Evolutionary conservation across 2,329 filamentous ascomycete genomes (phyloP), one percentile per base, ranked within the genome.

Genomic region (Colletotrichum cereale): DNA sequence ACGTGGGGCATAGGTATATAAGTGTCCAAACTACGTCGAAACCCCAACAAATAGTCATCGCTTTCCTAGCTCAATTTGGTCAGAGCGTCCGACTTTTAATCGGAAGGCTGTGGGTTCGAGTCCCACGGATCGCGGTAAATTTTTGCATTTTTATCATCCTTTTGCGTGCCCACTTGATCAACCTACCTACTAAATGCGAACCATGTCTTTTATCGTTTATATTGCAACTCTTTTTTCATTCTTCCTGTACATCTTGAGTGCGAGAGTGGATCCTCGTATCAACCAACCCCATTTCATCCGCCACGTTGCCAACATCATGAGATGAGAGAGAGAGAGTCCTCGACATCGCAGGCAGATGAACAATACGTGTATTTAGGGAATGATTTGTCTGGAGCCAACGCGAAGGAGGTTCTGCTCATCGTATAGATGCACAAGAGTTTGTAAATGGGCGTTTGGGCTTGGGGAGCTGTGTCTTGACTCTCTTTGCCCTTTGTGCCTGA

Each of bases 71-170:
- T 70, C 70, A 73, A 73, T 62, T 73, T 67, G 71, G 71, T 71
- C 63, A 71, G 71, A 66, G 71, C 71, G 63, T 73, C 63, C 62
- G 71, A 73, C 70, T 73, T 73, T 73, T 73, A 73, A 73, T 73
- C 70, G 61, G 62, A 73, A 70, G 70, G 70, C 67, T 73, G 67
- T 60, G 70, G 58, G 70, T 73, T 73, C 70, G 70, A 73, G 60
- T 62, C 61, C 63, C 70, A 61, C 70, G 63, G 61, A 70, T 73
- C 66, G 62, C 66, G 70, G 50, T 6, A 26, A 7, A 3, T 18
- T 44, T 55, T 68, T 50, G 26, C 18, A 11, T 14, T 26, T 62
- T 10, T 8, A 1, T 11, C 1, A 7, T 47, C 5, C 5, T 24
- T 3, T 29, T 7, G n/a, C n/a, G n/a, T 3, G 16, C 31, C 3